A percentile compares a stretch with the other conserved stretches of the same genome.
phyloP scores from a whole-genome alignment of 1,284 basidiomycete species.

The Tylopilus orsonianus region DNA sequence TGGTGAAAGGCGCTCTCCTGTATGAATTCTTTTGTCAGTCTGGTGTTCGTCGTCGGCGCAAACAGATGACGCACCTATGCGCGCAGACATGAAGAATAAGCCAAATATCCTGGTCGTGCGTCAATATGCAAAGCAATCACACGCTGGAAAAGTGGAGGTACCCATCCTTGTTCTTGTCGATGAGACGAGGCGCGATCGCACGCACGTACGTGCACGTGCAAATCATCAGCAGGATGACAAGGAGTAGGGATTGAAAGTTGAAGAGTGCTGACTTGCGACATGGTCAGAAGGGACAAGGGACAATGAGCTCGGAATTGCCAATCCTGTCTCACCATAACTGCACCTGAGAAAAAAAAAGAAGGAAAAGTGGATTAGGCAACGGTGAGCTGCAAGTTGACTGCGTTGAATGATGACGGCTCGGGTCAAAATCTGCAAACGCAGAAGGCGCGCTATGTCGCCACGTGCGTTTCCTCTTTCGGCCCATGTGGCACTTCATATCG shows the following conservation, averaged over 20 bases:
- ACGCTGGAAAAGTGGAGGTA: constrained; percentile 39
- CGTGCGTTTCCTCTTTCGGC: constrained; percentile 11
- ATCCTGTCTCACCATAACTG: constrained; percentile 22
- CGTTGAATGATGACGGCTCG: no score
- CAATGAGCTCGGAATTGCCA: no score
- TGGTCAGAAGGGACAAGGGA: constrained; percentile 1
- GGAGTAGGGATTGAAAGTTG: constrained; percentile 94
- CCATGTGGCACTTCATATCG: no score
- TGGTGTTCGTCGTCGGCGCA: neutral
- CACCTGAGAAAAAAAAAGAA: neutral
- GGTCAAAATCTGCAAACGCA: no score
- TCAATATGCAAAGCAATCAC: neutral
- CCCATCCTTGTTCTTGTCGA: constrained; percentile 97
- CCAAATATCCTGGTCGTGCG: constrained; percentile 69
- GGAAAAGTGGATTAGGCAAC: no score
- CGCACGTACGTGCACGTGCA: constrained; percentile 98
- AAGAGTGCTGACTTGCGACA: constrained; percentile 87
- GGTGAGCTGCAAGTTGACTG: neutral
- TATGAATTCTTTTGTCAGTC: neutral
- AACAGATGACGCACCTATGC: constrained; percentile 69
- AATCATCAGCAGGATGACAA: constrained; percentile 90
- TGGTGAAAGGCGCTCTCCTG: constrained; percentile 81
- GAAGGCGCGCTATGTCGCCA: no score
- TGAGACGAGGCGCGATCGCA: constrained; percentile 82
- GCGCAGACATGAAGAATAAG: constrained; percentile 90